phyloP scores from a whole-genome alignment of 208 protist genomes.

The Jaenimonas drosophilae region DNA sequence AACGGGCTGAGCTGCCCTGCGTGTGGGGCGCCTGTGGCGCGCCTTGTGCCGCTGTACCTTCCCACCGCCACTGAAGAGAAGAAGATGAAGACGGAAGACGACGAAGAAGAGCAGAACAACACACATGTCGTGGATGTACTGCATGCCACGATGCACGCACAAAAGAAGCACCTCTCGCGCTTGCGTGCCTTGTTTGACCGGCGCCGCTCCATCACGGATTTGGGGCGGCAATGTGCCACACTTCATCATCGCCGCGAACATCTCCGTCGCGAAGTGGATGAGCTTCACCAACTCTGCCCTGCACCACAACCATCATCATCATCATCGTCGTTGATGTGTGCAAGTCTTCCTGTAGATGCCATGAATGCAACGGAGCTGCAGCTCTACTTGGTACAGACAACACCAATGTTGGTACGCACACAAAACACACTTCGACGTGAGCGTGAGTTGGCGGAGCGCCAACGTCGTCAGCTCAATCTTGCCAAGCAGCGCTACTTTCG shows the following conservation, averaged over 20 bases:
- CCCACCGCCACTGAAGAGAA: slow-evolving; percentile 1
- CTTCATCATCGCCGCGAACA: slow-evolving; percentile 39
- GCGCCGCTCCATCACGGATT: slow-evolving; percentile 21
- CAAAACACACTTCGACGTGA: slow-evolving; percentile 44
- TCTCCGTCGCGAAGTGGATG: slow-evolving; percentile 33
- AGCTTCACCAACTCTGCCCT: slow-evolving; percentile 38
- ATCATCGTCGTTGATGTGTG: not conserved
- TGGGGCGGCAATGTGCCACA: slow-evolving; percentile 45
- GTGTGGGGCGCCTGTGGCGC: not conserved
- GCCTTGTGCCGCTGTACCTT: slow-evolving; percentile 33
- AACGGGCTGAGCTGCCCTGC: not conserved
- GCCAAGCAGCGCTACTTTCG: slow-evolving; percentile 28
- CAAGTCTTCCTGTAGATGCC: not conserved
- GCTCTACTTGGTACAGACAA: slow-evolving; percentile 51
- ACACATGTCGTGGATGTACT: not conserved
- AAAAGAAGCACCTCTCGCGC: slow-evolving; percentile 33
- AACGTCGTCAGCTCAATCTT: slow-evolving; percentile 17
- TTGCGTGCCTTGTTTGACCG: slow-evolving; percentile 30
- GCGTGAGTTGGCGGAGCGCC: slow-evolving; percentile 30
- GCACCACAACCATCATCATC: not conserved
- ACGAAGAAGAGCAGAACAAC: too few species aligned
- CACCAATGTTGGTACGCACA: slow-evolving; percentile 24
- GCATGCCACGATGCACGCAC: slow-evolving; percentile 21
- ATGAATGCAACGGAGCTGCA: slow-evolving; percentile 52
- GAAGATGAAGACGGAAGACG: not conserved